Conservation (phyloP, 345 rosid genomes). For the Turnera subulata region DNA sequence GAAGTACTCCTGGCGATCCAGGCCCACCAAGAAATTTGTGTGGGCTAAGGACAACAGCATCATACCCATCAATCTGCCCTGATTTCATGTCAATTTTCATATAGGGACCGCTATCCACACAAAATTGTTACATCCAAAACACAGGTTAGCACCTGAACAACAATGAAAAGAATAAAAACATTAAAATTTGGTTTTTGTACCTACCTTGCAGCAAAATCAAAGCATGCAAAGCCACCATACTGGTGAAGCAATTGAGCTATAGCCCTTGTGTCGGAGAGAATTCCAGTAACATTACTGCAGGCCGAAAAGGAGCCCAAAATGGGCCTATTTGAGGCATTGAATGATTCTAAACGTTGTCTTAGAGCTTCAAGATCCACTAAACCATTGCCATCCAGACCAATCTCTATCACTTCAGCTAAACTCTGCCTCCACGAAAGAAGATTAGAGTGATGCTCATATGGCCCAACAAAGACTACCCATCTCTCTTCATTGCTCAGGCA, state of each 20-base stretch:
- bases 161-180: background rate
- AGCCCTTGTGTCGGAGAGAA: constrained; percentile 37
- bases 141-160: background rate
- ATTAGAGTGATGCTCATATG: constrained; percentile 67
- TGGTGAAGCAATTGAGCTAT: constrained; percentile 46
- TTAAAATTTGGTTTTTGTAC: background rate
- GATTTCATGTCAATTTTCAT: constrained; percentile 52
- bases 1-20: constrained; percentile 51
- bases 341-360: constrained; percentile 23
- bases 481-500: constrained; percentile 37
- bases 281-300: constrained; percentile 59
- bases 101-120: constrained; percentile 37
- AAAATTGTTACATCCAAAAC: background rate
- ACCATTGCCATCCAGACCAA: constrained; percentile 36
- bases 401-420: constrained; percentile 53
- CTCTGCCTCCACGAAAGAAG: constrained; percentile 64
- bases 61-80: constrained; percentile 48
- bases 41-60: constrained; percentile 48
- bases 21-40: constrained; percentile 67
- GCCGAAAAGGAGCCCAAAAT: constrained; percentile 58
- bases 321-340: constrained; percentile 30
- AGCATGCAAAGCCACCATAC: constrained; percentile 49
- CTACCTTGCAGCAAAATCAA: constrained; percentile 63
- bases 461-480: constrained; percentile 61
- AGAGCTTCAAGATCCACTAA: constrained; percentile 32